Conservation (phyloP, 106 monocot genomes). For the Dendrobium huoshanense region DNA sequence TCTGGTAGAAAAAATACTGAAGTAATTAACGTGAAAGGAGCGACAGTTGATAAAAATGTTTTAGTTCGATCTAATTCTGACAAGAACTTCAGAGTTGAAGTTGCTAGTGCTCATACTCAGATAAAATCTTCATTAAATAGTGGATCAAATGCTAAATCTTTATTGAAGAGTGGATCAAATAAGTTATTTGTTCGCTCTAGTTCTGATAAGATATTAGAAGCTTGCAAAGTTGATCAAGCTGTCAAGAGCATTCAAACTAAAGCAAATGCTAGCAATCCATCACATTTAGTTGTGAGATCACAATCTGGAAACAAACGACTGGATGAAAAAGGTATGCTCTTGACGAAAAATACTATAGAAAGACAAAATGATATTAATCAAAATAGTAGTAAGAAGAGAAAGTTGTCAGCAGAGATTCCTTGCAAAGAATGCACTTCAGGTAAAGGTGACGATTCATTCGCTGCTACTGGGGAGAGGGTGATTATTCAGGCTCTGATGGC, state of each 20-base stretch:
- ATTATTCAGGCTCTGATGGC: slow-evolving; percentile 58
- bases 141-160: not conserved
- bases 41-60: not conserved
- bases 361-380: not conserved
- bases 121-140: not conserved
- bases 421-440: not conserved
- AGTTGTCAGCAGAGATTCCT: not conserved
- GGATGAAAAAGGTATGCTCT: not conserved
- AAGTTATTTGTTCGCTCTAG: not conserved
- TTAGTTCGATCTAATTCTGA: slow-evolving; percentile 5
- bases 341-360: not conserved
- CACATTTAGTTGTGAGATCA: not conserved
- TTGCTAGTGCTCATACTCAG: not conserved
- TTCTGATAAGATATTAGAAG: slow-evolving; percentile 2
- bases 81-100: not conserved
- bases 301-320: slow-evolving; percentile 3
- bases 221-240: not conserved
- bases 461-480: slow-evolving; percentile 16
- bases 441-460: slow-evolving; percentile 11
- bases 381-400: not conserved
- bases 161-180: not conserved
- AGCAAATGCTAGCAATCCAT: not conserved
- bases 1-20: not conserved
- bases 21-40: not conserved
- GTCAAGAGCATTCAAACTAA: slow-evolving; percentile 2